Base-by-base conservation (phyloP, 2,329 filamentous ascomycete genomes). In the Metarhizium humberi region DNA sequence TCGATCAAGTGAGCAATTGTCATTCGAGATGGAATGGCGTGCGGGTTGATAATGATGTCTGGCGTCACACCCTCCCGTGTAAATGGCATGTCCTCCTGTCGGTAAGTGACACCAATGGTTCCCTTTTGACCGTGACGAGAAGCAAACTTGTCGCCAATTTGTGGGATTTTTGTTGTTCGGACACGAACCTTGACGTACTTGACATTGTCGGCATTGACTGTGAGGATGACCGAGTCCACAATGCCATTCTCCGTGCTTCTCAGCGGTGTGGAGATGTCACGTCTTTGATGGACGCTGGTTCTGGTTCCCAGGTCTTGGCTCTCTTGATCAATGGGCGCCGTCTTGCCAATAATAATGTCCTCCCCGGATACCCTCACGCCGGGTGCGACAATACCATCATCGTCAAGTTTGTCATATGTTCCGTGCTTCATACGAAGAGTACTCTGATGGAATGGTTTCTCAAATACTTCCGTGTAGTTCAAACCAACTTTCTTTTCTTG, bases 1-100 rank as follows among this genome's bases (percentile, higher is more conserved):
- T 99, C 94, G 70, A 99, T 95, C 82, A 99, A 92, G 80, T 99
- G 94, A 65, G 94, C 94, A 85, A 99, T 99, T 3, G 95, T 99
- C 94, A 99, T 99, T 83, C 94, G 94, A 55, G 94, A 99, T 0
- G 94, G 94, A 81, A 99, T 99, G 68, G 94, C 95, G 80, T 99
- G 94, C 1, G 94, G 94, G 73, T 99, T 99, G 79, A 99, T 97
- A 72, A 99, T 96, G 60, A 99, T 80, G 72, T 99, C 95, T 0
- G 95, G 94, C 0, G 87, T 88, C 53, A 99, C 82, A 64, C 95
- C 94, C 69, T 97, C 90, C 42, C 85, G 79, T 3, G 90, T 94
- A 72, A 99, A 99, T 0, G 95, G 95, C 95, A 99, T 99, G 67
- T 99, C 95, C 72, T 99, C 94, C 64, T 95, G 90, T 51, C 92